Base-by-base conservation (phyloP, 2,329 filamentous ascomycete species). In the Verticillium zaregamsianum region DNA sequence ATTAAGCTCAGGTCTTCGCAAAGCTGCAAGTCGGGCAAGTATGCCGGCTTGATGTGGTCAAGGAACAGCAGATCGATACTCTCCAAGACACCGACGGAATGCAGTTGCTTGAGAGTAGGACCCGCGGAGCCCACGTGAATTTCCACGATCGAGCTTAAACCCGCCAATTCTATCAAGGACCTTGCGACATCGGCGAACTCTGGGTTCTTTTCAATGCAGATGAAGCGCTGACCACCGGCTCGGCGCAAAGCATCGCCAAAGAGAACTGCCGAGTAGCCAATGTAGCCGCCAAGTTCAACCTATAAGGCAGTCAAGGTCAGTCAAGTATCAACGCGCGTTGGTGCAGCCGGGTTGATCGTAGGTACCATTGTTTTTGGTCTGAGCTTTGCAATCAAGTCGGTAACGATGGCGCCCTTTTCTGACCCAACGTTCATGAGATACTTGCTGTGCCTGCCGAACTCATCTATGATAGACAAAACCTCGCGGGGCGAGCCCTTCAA, bases 351-450 rank as follows among this genome's bases (percentile, higher is more conserved):
- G 20, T 62, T 40, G 23, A 57, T 9, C n/a, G 14, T 7, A 37
- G 60, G 71, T 60, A 84, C 84, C 86, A 93, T 91, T 3, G 80
- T 80, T 60, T 85, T 73, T 0, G 90, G 90, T 71, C 89, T 90
- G 57, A 82, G 77, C 65, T 90, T 79, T 23, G 79, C 78, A 63
- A 95, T 93, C 45, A 93, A 73, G 33, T 90, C 81, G 9, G 82
- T 82, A 2, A 94, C 85, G 59, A 92, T 88, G 64, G 80, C 82
- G 56, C 90, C 90, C 75, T 95, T 95, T 69, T 87, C 81, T 66
- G 87, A 82, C 49, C 91, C 91, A 2, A 95, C 86, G 66, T 93
- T 94, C 88, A 94, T 94, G 59, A 94, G 82, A 65, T 89, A 90
- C 71, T 88, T 90, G 64, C 85, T 81, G 3, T 83, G 86, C 54